Evolutionary conservation across 257 asterid species (phyloP), one percentile per base, ranked within the genome.

Genomic region (Agastache rugosa): DNA sequence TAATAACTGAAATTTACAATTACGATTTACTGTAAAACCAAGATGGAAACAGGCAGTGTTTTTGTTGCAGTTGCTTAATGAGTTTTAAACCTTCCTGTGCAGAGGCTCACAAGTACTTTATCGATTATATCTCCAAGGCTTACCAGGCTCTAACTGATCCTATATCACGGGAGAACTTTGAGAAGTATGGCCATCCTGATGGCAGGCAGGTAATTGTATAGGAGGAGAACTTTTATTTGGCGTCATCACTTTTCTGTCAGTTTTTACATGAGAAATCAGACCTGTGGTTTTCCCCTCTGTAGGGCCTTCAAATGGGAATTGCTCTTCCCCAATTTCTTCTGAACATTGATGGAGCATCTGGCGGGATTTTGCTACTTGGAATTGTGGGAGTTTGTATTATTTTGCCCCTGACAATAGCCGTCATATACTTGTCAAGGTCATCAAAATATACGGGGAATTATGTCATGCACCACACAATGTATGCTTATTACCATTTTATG

Each of bases 121-220:
- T 95, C 73, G 97, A 95, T 54, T 95, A 15, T 79, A 95, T 95
- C 71, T 90, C 99, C 67, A 95, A 95, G 93, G 96, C 99, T 74
- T 93, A 92, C 82, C 99, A 95, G 85, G 99, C 99, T 81, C 87
- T 95, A 73, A 95, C 99, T 44, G 99, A 95, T 85, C 97, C 99
- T 69, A 73, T 88, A 58, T 88, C 99, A 48, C 97, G 99, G 72
- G 98, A 95, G 81, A 95, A 95, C 82, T 95, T 85, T 77, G 97
- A 91, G 85, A 95, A 90, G 75, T 95, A 92, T 87, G 99, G 99
- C 56, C 99, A 95, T 91, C 99, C 99, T 56, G 99, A 95, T 87
- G 99, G 99, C 76, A 86, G 98, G 75, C 99, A 95, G 99, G 99
- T 95, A 82, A 44, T 77, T 19, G 74, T 73, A 72, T 50, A 54